These are phyloP conservation scores for Tetracentron sinense DNA, from an alignment of 164 flowering plant genomes.

Conservation along the genomic window DNA sequence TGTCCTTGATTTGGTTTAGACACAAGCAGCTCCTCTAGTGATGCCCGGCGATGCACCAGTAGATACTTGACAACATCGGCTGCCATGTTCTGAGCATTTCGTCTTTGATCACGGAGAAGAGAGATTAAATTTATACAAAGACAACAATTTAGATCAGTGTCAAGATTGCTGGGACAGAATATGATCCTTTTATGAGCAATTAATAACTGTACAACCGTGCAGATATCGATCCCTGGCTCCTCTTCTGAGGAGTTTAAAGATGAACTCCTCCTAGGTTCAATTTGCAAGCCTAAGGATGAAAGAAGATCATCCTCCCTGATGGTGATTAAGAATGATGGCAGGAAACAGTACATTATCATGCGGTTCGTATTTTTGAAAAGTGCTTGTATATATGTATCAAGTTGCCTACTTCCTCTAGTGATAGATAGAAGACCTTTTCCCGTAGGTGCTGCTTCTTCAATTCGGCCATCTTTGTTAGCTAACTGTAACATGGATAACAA, in stretches of 20 bases:
- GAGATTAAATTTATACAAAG: conserved; percentile 80
- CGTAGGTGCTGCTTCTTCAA: conserved; percentile 71
- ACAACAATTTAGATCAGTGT: conserved; percentile 86
- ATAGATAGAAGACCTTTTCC: conserved; percentile 86
- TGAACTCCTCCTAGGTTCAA: conserved; percentile 51
- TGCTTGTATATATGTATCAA: conserved; percentile 83
- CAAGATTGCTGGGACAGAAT: conserved; percentile 90
- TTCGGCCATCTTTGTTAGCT: conserved; percentile 93
- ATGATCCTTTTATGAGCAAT: conserved; percentile 81
- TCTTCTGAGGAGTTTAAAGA: conserved; percentile 33
- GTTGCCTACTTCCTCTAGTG: conserved; percentile 82
- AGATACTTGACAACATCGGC: conserved; percentile 76
- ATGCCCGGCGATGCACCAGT: conserved; percentile 82
- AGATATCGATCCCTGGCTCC: conserved; percentile 64
- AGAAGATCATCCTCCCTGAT: conserved; percentile 86
- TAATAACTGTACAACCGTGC: conserved; percentile 76
- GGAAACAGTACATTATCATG: conserved; percentile 86
- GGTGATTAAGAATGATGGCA: conserved; percentile 71
- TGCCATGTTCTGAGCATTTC: conserved; percentile 58
- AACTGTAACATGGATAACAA: conserved; percentile 91
- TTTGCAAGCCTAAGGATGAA: conserved; percentile 60
- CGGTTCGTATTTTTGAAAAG: conserved; percentile 89
- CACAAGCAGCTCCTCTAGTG: conserved; percentile 87
- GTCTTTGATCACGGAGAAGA: conserved; percentile 74
- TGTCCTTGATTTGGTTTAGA: conserved; percentile 85